Conservation (phyloP, 768 basidiomycete genomes). For the Boletus sp. region DNA sequence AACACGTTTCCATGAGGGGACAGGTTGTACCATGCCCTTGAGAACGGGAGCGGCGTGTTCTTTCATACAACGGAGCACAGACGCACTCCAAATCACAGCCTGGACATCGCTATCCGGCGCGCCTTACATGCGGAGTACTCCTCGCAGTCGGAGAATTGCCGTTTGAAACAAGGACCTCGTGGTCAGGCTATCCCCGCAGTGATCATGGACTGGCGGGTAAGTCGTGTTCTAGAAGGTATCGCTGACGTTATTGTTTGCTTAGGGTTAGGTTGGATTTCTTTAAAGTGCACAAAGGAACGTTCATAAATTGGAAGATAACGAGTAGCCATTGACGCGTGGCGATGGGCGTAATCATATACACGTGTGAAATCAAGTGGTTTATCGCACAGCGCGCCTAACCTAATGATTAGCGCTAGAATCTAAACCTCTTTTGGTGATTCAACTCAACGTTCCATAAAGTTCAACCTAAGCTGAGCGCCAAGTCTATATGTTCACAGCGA, state of each 20-base stretch:
- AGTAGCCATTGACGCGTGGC: neutral
- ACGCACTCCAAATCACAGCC: neutral
- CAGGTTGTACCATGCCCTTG: neutral
- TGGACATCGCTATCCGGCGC: neutral
- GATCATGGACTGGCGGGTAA: neutral
- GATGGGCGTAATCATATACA: neutral
- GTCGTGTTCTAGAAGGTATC: neutral
- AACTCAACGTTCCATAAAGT: constrained; percentile 5
- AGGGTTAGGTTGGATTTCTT: neutral
- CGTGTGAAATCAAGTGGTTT: neutral
- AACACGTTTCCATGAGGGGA: neutral
- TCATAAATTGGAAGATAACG: neutral
- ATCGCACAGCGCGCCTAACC: neutral
- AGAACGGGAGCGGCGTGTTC: neutral
- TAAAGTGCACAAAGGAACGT: neutral
- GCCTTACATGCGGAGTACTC: neutral
- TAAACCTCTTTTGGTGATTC: too few species aligned
- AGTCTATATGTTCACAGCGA: neutral
- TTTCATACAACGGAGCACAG: neutral
- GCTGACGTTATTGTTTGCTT: constrained; percentile 5
- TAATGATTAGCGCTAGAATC: constrained; percentile 7
- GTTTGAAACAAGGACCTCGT: neutral
- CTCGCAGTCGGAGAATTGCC: neutral
- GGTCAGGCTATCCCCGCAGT: neutral
- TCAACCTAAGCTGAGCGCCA: neutral